A percentile compares a stretch with the other conserved stretches of the same genome.
Conservation (phyloP, 371 early-diverging fungal species). For the Coemansia linderi region DNA sequence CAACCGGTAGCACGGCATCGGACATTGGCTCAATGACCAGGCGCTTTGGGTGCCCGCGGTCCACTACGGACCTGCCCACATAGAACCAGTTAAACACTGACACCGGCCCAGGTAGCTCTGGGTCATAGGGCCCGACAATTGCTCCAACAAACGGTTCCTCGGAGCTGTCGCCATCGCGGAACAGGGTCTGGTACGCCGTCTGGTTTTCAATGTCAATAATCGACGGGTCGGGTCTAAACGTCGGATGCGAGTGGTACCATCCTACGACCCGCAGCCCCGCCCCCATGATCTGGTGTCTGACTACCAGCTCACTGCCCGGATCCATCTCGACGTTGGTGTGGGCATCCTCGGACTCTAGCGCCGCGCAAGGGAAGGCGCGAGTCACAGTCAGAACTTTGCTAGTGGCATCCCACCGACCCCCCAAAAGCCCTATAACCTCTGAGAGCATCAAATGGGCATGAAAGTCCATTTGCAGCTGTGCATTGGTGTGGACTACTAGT, state of each 20-base stretch:
- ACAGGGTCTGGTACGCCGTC: slow-evolving; percentile 68
- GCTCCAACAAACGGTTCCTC: slow-evolving; percentile 86
- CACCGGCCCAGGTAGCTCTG: slow-evolving; percentile 72
- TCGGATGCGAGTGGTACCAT: slow-evolving; percentile 87
- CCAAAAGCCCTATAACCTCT: slow-evolving; percentile 85
- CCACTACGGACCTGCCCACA: slow-evolving; percentile 57
- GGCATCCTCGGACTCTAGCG: slow-evolving; percentile 67
- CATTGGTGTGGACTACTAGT: slow-evolving; percentile 72
- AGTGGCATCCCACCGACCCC: slow-evolving; percentile 71
- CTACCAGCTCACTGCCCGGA: slow-evolving; percentile 76
- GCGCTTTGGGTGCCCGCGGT: slow-evolving; percentile 59
- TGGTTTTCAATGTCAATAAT: slow-evolving; percentile 82
- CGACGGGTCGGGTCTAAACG: slow-evolving; percentile 74
- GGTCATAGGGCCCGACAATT: slow-evolving; percentile 86
- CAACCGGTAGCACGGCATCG: slow-evolving; percentile 56
- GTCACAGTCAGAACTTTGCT: slow-evolving; percentile 61
- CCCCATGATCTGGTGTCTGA: slow-evolving; percentile 70
- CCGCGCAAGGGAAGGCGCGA: slow-evolving; percentile 74
- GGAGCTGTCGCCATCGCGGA: slow-evolving; percentile 47
- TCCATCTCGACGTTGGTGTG: slow-evolving; percentile 90
- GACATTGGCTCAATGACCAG: slow-evolving; percentile 64
- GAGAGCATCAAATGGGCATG: slow-evolving; percentile 84
- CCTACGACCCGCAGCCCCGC: slow-evolving; percentile 78
- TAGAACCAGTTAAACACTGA: slow-evolving; percentile 81
- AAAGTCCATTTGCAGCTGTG: slow-evolving; percentile 80